Percentiles rank a stretch among this genome's conserved stretches.
Evolutionary conservation across 805 yeast genomes (phyloP).

Genomic region (Metschnikowia henanensis): DNA sequence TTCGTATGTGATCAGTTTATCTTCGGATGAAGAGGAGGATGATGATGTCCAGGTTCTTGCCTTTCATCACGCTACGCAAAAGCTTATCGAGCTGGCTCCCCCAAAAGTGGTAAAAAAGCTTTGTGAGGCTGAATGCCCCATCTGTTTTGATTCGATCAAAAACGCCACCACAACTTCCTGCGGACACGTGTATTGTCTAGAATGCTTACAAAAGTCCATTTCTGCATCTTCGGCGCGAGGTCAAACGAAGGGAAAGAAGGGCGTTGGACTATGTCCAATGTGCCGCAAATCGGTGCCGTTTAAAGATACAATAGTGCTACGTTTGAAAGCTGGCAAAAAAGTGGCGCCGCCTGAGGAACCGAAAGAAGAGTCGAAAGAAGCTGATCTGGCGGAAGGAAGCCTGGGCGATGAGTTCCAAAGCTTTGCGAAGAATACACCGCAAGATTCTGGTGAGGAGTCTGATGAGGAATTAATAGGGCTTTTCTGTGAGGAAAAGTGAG

Average conservation of each 20-base stretch:
- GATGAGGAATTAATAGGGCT: background rate
- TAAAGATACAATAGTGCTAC: slow-evolving; percentile 31
- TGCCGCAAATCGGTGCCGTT: slow-evolving; percentile 41
- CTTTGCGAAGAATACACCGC: background rate
- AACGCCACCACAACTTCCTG: slow-evolving; percentile 43
- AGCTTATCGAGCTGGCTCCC: slow-evolving; percentile 27
- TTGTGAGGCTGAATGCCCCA: slow-evolving; percentile 41
- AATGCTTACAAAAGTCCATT: slow-evolving; percentile 41
- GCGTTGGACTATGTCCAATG: slow-evolving; percentile 44
- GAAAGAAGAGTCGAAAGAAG: slow-evolving; percentile 5
- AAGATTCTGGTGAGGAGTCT: background rate
- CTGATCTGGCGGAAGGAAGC: background rate
- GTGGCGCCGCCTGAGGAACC: slow-evolving; percentile 11
- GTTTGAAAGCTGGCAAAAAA: slow-evolving; percentile 13
- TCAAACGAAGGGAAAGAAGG: slow-evolving; percentile 36
- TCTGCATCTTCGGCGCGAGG: slow-evolving; percentile 44
- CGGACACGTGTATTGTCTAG: slow-evolving; percentile 45
- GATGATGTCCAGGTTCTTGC: slow-evolving; percentile 38
- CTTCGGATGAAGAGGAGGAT: slow-evolving; percentile 26
- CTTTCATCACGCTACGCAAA: slow-evolving; percentile 36
- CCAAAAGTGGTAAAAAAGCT: slow-evolving; percentile 31
- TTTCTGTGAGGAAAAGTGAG: background rate
- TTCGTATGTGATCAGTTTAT: slow-evolving; percentile 18
- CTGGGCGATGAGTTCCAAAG: background rate
- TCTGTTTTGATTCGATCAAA: slow-evolving; percentile 42